phyloP scores from a whole-genome alignment of 1,284 basidiomycete genomes.

The Malassezia obtusa region DNA sequence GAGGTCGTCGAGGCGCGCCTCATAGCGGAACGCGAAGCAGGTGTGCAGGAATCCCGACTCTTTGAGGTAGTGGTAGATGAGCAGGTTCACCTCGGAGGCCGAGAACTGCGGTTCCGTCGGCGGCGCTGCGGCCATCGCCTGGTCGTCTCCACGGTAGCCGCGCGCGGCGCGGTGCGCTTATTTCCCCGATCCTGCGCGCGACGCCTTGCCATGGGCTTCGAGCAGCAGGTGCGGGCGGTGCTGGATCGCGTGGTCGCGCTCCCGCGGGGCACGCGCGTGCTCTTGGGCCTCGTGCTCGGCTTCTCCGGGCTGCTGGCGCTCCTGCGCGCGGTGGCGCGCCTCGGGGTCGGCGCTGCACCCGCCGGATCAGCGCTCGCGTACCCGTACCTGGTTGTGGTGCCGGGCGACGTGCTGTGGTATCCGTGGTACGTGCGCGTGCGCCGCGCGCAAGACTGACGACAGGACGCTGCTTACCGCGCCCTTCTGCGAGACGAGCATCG shows the following conservation, averaged over 20 bases:
- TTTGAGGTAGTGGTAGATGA: conserved; percentile 48
- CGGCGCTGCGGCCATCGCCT: conserved; percentile 7
- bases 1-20: conserved; percentile 40
- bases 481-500: conserved; percentile 70
- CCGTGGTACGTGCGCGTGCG: conserved; percentile 54
- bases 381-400: conserved; percentile 74
- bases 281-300: conserved; percentile 17
- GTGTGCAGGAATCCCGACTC: conserved; percentile 28
- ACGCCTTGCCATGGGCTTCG: neutral
- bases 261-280: conserved; percentile 30
- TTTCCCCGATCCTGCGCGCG: neutral
- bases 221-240: neutral
- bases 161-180: neutral
- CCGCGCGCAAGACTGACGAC: conserved; percentile 41
- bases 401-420: conserved; percentile 70
- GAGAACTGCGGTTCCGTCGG: conserved; percentile 24
- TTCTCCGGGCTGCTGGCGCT: conserved; percentile 9
- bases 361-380: conserved; percentile 45
- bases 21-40: conserved; percentile 30
- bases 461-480: conserved; percentile 69
- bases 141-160: no score
- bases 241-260: neutral
- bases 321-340: neutral
- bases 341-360: conserved; percentile 33
- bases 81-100: conserved; percentile 42